Evolutionary conservation across 345 rosid genomes (phyloP), one percentile per base, ranked within the genome.

Genomic region (Eucalyptus sp.): DNA sequence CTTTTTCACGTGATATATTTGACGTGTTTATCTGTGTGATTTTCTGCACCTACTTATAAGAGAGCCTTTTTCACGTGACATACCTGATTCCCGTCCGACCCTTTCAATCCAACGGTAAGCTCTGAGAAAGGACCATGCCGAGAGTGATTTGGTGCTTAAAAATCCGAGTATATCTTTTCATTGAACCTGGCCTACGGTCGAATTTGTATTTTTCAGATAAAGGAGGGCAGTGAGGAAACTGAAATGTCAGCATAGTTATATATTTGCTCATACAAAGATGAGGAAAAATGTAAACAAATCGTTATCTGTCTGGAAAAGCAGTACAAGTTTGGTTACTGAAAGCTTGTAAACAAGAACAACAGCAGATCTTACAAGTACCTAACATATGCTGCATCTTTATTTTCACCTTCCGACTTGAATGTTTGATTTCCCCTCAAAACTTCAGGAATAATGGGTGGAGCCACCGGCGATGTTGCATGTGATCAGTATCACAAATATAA

Each of bases 401-500:
- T 76, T 76, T 76, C 83, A 41, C 25, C 83, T 37, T 7, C 83
- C 48, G 7, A 76, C 48, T 49, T 88, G 43, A 43, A 88, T 49
- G 20, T 48, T 87, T 27, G 54, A 25, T 71, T 31, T 29, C 89
- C 16, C 16, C 80, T 79, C 80, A 9, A 41, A 56, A 46, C 89
- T 89, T 76, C 91, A 89, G 92, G 91, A 44, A 24, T 27, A 71
- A 50, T 27, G 33, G 54, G 43, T 60, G 92, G 92, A 88, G 91
- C 87, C 24, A 89, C 86, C 33, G 92, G 92, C 37, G 92, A 91
- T 50, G 86, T 89, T 31, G 89, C 91, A n/a, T 89, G 89, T 81
- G 90, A 91, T 58, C 87, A 62, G 43, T 91, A 91, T 88, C 92
- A 89, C 87, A 89, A 89, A 83, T 91, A 91, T 50, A 91, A 91